Base-by-base conservation (phyloP, 2,329 filamentous ascomycete genomes). In the Claviceps maximensis region DNA sequence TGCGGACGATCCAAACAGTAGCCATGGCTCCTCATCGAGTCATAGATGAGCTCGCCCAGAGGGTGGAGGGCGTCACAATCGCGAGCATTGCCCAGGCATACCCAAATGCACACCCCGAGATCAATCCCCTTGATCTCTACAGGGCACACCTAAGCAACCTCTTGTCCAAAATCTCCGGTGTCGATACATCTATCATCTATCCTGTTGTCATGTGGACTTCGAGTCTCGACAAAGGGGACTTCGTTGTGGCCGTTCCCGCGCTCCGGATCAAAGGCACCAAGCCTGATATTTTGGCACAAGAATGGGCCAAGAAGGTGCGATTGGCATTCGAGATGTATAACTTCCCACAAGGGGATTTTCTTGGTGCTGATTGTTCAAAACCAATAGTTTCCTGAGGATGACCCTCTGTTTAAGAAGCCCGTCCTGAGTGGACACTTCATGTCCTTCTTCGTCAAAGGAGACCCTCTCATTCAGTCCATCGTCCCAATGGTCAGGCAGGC, bases 51-150 rank as follows among this genome's bases (percentile, higher is more conserved):
- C 50, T 56, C 19, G 53, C 44, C 23, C 49, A 56, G 44, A 48
- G 50, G 50, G 55, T 56, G 5, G 50, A 56, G n/a, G 55, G 55
- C 45, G 38, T 56, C 47, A 50, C 55, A 15, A 17, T 56, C 13
- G 29, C 23, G 17, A 31, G 54, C 31, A 51, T 55, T 27, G 27
- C 44, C 17, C 45, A 52, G 29, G 33, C 41, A 33, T 83, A 74
- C 63, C 75, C 80, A 41, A 74, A 74, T 63, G 80, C 76, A 61
- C 74, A 84, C 63, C 86, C 86, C 53, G 76, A 83, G 31, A 71
- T 78, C 60, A 93, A 93, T 71, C 84, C 86, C 4, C 74, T 87
- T 62, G 88, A 93, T 63, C 76, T 91, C 56, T 94, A 89, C 75
- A 79, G 88, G 55, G 80, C 82, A 40, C 85, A 90, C 65, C 79